Evolutionary conservation across 495 filamentous ascomycete genomes (phyloP), one percentile per base, ranked within the genome.

Genomic region (Friedmanniomyces endolithicus): DNA sequence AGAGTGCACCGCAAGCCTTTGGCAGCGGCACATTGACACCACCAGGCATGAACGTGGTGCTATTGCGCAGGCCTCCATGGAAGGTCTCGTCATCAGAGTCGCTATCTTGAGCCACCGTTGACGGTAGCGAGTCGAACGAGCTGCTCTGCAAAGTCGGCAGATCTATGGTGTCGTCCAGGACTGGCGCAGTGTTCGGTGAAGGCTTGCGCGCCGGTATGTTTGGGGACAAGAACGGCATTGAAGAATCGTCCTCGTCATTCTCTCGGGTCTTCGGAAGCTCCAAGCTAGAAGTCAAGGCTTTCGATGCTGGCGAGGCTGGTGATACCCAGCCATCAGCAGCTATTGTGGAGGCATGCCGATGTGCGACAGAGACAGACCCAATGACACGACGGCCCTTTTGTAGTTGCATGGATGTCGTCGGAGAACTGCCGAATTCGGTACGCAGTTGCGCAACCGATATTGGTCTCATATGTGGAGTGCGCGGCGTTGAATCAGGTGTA

Each of bases 21-120:
- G 59, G 62, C 25, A 62, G 43, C 2, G 62, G 62, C 7, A 64
- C 62, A 27, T 63, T 64, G 44, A 58, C 47, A 12, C 59, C 55
- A 23, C 59, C 55, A 14, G 59, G 55, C 29, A 58, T 11, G 19
- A 62, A 55, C 1, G 20, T 17, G 2, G 19, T 43, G 35, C 59
- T 62, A 16, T 37, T 27, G 16, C 46, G 31, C 44, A 61, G 31
- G 19, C n/a, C 46, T 20, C 34, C 33, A 0, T 16, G 27, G 24
- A 55, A 58, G 8, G 50, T 52, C 23, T 58, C 59, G 29, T 62
- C 59, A 24, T 62, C 59, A 4, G 59, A 62, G 20, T 62, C 59
- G 16, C 53, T 54, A n/a, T 51, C 53, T 23, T 45, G 43, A 16
- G 1, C 33, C 16, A 48, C 29, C 8, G 35, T 50, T 25, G 39